These are phyloP conservation scores for Lanzia echinophila DNA, from an alignment of 2,329 filamentous ascomycete species.

Conservation along the genomic window DNA sequence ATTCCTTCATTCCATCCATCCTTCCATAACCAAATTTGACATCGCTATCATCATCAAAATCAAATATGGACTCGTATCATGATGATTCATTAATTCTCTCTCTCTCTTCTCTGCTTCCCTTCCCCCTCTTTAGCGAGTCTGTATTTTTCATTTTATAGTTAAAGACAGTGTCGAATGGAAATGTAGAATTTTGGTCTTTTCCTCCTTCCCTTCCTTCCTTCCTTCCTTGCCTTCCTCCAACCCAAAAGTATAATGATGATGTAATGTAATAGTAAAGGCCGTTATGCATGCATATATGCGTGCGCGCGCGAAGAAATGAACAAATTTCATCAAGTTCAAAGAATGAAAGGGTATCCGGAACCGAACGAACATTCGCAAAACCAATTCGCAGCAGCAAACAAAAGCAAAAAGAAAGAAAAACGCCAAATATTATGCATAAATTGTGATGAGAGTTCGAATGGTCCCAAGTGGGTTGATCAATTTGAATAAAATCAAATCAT, in stretches of 20 bases:
- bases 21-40: too few relatives aligned
- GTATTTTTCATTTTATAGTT: constrained; percentile 2
- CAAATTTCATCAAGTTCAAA: not conserved
- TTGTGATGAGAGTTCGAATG: not conserved
- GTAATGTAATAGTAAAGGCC: constrained; percentile 5
- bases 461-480: constrained; percentile 6
- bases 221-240: not conserved
- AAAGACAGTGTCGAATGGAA: not conserved
- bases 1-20: not conserved
- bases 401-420: not conserved
- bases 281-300: too few relatives aligned
- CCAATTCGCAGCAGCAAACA: not conserved
- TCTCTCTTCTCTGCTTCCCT: too few relatives aligned
- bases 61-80: constrained; percentile 15
- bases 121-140: not conserved
- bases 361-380: not conserved
- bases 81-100: too few relatives aligned
- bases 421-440: constrained; percentile 10
- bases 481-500: constrained; percentile 26
- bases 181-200: not conserved
- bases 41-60: constrained; percentile 1
- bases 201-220: not conserved
- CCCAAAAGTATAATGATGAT: constrained; percentile 5
- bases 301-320: not conserved
- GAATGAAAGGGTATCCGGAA: constrained; percentile 19